Conservation (phyloP, 2,329 filamentous ascomycete genomes). For the Diaporthe nobilis region DNA sequence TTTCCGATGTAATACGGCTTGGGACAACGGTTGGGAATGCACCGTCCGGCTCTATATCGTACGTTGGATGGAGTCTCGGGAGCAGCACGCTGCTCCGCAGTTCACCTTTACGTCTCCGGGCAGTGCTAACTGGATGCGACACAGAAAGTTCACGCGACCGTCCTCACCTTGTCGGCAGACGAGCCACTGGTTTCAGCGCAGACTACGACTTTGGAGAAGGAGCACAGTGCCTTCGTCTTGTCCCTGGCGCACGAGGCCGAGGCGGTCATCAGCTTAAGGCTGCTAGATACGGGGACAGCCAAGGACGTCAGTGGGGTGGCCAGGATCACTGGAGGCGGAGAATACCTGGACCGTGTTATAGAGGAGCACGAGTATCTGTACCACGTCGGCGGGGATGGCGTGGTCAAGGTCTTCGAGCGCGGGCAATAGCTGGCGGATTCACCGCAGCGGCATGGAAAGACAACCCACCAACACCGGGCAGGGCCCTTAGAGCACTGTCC, state of each 20-base stretch:
- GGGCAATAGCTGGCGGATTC: conserved; percentile 65
- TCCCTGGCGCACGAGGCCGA: conserved; percentile 81
- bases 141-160: conserved; percentile 74
- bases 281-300: conserved; percentile 89
- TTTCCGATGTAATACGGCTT: neutral
- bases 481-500: neutral
- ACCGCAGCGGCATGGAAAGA: conserved; percentile 39
- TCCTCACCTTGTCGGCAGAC: conserved; percentile 81
- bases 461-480: conserved; percentile 41
- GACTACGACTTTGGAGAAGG: conserved; percentile 76
- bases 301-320: conserved; percentile 92
- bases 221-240: conserved; percentile 79
- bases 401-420: conserved; percentile 86
- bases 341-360: conserved; percentile 48
- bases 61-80: neutral
- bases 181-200: conserved; percentile 75
- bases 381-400: conserved; percentile 83
- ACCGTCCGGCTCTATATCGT: neutral
- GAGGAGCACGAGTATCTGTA: conserved; percentile 84
- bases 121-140: conserved; percentile 25
- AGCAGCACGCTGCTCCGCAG: neutral
- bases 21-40: neutral
- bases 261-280: conserved; percentile 79
- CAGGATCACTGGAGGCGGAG: conserved; percentile 75
- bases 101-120: neutral